These are phyloP conservation scores for Tetradesmus obliquus DNA, from an alignment of 139 green algal genomes.

Conservation along the genomic window DNA sequence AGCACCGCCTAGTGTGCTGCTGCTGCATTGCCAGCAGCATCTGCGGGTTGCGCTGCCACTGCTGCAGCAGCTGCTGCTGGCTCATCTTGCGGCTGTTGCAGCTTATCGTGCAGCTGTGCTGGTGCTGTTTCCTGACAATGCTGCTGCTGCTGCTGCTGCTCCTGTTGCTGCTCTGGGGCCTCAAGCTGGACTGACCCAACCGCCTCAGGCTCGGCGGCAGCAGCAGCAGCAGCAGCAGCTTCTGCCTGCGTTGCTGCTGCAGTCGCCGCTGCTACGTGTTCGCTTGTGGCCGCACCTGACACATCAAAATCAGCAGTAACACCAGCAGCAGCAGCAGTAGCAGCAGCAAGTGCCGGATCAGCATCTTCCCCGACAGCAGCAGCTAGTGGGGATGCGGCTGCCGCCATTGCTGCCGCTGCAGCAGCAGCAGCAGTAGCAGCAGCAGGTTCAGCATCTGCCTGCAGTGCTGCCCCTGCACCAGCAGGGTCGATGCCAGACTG, in stretches of 20 bases:
- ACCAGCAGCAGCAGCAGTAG: neutral
- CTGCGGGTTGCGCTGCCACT: neutral
- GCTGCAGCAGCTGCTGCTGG: neutral
- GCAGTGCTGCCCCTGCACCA: neutral
- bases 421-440: neutral
- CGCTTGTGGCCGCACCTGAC: neutral
- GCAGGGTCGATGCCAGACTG: neutral
- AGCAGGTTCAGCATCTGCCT: neutral
- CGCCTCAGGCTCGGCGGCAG: no score
- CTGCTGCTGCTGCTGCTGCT: neutral
- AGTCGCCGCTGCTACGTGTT: neutral
- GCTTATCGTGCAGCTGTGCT: neutral
- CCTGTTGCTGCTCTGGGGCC: neutral
- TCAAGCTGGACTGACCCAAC: neutral
- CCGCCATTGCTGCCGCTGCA: neutral
- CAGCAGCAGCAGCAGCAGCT: constrained; percentile 12
- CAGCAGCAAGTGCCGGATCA: neutral
- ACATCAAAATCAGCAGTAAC: neutral
- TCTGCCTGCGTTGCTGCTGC: neutral
- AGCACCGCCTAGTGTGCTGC: neutral
- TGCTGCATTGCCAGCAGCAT: neutral
- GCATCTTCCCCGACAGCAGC: neutral
- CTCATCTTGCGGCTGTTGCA: neutral
- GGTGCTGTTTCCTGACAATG: neutral
- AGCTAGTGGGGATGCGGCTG: neutral